Conservation (phyloP, 306 rosid species). For the Rubus idaeus region DNA sequence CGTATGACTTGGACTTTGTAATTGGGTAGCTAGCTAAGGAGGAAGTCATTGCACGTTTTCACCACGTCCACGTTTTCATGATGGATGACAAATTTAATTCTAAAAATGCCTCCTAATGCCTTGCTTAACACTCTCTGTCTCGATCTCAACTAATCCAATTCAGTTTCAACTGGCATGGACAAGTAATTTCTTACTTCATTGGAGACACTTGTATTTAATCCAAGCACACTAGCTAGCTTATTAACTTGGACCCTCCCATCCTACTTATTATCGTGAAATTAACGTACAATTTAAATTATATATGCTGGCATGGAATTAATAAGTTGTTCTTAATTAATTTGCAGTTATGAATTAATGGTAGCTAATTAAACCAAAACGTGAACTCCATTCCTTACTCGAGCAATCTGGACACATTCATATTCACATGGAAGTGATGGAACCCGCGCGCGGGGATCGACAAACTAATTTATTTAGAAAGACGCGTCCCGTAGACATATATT, state of each 20-base stretch:
- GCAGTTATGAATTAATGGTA: too few relatives aligned
- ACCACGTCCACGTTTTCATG: constrained; percentile 2
- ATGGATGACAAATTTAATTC: not conserved
- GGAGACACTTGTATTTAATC: too few relatives aligned
- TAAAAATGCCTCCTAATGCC: not conserved
- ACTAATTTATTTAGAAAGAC: not conserved
- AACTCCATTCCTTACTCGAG: not conserved
- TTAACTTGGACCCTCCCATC: too few relatives aligned
- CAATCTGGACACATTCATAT: not conserved
- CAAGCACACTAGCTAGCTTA: too few relatives aligned
- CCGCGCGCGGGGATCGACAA: not conserved
- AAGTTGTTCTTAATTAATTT: too few relatives aligned
- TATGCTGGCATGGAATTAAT: too few relatives aligned
- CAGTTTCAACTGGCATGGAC: too few relatives aligned
- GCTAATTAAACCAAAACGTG: not conserved
- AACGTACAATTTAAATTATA: too few relatives aligned
- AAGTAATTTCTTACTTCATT: too few relatives aligned
- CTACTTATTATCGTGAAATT: too few relatives aligned
- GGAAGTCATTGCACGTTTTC: constrained; percentile 14
- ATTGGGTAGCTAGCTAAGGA: not conserved
- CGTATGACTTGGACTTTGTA: constrained; percentile 27
- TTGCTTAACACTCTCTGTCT: not conserved
- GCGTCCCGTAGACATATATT: not conserved
- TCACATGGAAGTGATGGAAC: too few relatives aligned
- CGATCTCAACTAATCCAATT: not conserved